Conservation (phyloP, 2,329 filamentous ascomycete genomes). For the Calonectria pauciramosa region DNA sequence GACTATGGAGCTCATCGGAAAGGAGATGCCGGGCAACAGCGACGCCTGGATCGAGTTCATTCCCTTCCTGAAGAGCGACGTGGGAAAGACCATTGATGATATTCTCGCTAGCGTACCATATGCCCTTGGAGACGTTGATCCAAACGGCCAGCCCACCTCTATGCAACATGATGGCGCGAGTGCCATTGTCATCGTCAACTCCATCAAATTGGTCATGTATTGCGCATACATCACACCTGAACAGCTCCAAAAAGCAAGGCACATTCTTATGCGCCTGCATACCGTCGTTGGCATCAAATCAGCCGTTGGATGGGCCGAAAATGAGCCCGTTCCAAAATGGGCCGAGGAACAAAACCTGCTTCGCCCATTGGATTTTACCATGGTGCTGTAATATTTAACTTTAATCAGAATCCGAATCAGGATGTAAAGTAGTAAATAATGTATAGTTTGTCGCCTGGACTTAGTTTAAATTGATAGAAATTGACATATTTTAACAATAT, state of each 20-base stretch:
- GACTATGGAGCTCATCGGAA: slow-evolving; percentile 22
- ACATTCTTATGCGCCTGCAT: slow-evolving; percentile 46
- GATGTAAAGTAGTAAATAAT: background rate
- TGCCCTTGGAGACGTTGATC: slow-evolving; percentile 47
- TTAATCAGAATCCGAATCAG: background rate
- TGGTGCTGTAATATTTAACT: background rate
- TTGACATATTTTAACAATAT: background rate
- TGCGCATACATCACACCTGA: slow-evolving; percentile 45
- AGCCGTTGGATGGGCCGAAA: slow-evolving; percentile 35
- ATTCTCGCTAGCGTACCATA: slow-evolving; percentile 50
- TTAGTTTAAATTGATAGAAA: background rate
- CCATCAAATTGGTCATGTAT: slow-evolving; percentile 48
- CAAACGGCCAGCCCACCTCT: slow-evolving; percentile 36
- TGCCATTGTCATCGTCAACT: slow-evolving; percentile 49
- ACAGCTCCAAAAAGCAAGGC: slow-evolving; percentile 39
- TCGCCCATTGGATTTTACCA: background rate
- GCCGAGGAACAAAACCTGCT: background rate
- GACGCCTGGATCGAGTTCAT: slow-evolving; percentile 34
- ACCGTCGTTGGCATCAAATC: slow-evolving; percentile 47
- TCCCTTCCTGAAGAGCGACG: slow-evolving; percentile 41
- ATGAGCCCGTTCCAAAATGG: background rate
- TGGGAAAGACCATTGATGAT: slow-evolving; percentile 46
- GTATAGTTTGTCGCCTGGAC: background rate
- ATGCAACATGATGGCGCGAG: slow-evolving; percentile 48
- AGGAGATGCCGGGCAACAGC: slow-evolving; percentile 18